Conservation (phyloP, 2,329 filamentous ascomycete species). For the Colletotrichum filicis region DNA sequence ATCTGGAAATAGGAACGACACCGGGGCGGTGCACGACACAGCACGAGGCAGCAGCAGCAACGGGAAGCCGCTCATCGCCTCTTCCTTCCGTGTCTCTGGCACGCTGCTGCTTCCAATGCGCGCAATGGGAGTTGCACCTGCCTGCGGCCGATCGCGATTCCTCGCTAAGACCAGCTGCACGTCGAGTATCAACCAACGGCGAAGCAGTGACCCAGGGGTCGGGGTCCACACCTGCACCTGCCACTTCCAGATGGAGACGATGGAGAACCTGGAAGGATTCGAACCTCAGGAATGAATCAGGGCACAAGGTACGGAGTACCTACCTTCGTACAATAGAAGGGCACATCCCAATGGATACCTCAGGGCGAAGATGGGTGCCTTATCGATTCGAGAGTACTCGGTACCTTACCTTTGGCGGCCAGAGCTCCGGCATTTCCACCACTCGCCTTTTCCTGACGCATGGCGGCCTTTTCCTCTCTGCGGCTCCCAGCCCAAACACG, state of each 20-base stretch:
- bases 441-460: conserved; percentile 2
- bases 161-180: not conserved
- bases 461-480: not conserved
- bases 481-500: conserved; percentile 8
- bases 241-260: not conserved
- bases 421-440: conserved; percentile 1
- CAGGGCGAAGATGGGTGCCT: not conserved
- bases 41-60: not conserved
- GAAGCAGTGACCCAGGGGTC: not conserved
- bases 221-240: conserved; percentile 9
- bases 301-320: not conserved
- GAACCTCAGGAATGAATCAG: conserved; percentile 1
- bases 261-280: not conserved
- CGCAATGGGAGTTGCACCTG: not conserved
- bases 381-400: not conserved
- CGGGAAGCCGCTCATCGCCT: not conserved
- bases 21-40: conserved; percentile 15
- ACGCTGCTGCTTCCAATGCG: not conserved
- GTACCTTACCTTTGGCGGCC: not conserved
- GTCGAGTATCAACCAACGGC: not conserved
- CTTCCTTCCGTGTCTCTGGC: not conserved
- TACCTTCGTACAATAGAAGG: too few relatives aligned
- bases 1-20: conserved; percentile 7
- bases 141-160: conserved; percentile 27
- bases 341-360: too few relatives aligned